Evolutionary conservation across 2,329 filamentous ascomycete genomes (phyloP), one percentile per base, ranked within the genome.

Genomic region (Exophiala viscosa): DNA sequence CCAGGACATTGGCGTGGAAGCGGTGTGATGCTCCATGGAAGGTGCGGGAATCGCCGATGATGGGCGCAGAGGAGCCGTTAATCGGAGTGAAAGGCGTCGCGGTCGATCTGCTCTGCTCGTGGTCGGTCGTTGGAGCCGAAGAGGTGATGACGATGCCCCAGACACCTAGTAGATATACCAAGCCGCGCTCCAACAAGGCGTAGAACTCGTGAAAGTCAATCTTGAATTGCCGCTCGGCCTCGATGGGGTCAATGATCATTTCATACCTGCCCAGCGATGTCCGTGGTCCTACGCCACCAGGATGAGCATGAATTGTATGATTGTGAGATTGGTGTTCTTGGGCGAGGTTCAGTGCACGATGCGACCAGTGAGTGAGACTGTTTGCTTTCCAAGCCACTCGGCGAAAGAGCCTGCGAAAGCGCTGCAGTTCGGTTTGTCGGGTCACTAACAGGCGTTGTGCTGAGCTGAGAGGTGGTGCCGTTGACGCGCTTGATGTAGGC

Each of bases 161-260:
- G 0, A 87, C 78, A 0, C 76, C 76, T n/a, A 87, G 76, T 1
- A 87, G 71, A 42, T 85, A 79, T 1, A 87, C 83, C 6, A 89
- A 73, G 0, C 84, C 85, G 28, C 86, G 81, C 69, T 90, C 86
- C 5, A 89, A 78, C 33, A 87, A 76, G 46, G 82, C 81, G 70
- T 89, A 89, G 67, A 85, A 89, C 64, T 90, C 86, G 68, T 87
- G 84, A 58, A 89, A 90, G 64, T 89, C 86, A 6, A 89, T 76
- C 66, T 89, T 88, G 73, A 89, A 89, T 76, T 88, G 88, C 13
- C 81, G 76, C 66, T 85, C 82, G 0, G 79, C 79, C 39, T 61
- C 59, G 17, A 58, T 52, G 9, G 57, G 52, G 43, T 59, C 58
- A n/a, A 60, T 57, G 31, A 51, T 34, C 44, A 56, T 45, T 9